These are phyloP conservation scores for Gomphus bonarii DNA, from an alignment of 1,284 basidiomycete species.

Conservation along the genomic window DNA sequence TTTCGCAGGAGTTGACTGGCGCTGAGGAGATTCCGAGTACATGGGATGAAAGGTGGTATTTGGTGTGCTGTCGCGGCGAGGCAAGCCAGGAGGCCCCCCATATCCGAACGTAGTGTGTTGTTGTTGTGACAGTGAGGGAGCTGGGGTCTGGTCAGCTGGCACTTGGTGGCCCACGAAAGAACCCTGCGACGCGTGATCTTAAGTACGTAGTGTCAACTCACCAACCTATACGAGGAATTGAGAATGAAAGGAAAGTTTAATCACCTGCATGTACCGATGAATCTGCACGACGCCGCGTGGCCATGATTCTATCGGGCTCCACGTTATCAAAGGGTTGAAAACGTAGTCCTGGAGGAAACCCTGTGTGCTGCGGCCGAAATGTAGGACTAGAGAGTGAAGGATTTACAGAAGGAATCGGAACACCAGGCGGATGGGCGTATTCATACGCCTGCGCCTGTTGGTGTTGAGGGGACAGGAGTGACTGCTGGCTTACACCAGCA, in stretches of 20 bases:
- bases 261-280: background rate
- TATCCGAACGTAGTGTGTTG: conserved; percentile 29
- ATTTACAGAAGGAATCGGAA: background rate
- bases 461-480: background rate
- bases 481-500: background rate
- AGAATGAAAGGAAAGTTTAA: background rate
- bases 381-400: background rate
- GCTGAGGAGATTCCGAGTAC: conserved; percentile 2
- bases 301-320: background rate
- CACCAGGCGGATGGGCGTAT: background rate
- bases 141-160: conserved; percentile 17
- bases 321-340: conserved; percentile 5
- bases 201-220: conserved; percentile 1
- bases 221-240: background rate
- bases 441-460: conserved; percentile 4
- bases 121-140: conserved; percentile 22
- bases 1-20: background rate
- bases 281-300: background rate
- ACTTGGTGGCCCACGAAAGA: conserved; percentile 3
- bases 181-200: conserved; percentile 3
- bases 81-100: conserved; percentile 16
- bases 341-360: background rate
- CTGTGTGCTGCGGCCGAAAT: background rate
- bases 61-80: conserved; percentile 26
- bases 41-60: conserved; percentile 21